Evolutionary conservation across 2,329 filamentous ascomycete genomes (phyloP).

Genomic region (Phialocephala subalpina): DNA sequence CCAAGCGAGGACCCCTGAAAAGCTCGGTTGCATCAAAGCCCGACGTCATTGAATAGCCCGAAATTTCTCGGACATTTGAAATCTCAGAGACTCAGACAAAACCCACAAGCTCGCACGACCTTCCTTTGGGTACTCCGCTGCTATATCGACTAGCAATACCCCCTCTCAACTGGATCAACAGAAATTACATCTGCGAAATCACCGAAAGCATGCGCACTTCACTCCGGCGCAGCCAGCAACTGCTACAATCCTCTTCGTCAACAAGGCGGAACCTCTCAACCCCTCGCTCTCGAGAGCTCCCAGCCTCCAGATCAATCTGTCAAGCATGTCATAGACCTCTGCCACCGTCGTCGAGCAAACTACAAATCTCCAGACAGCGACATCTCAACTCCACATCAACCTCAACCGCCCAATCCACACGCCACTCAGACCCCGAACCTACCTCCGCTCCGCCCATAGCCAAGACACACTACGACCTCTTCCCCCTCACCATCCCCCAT

Average conservation of each 20-base stretch:
- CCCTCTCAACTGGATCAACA: background rate
- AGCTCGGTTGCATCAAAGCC: constrained; percentile 1
- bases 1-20: constrained; percentile 1
- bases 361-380: background rate
- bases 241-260: background rate
- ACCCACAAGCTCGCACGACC: background rate
- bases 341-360: background rate
- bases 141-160: background rate
- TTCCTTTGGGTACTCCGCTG: background rate
- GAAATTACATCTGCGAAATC: background rate
- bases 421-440: background rate
- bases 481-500: constrained; percentile 77
- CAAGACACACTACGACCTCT: constrained; percentile 83
- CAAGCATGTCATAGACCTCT: constrained; percentile 3
- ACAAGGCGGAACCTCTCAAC: background rate
- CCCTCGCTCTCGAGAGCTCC: background rate
- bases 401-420: background rate
- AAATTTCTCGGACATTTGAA: constrained; percentile 10
- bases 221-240: constrained; percentile 9
- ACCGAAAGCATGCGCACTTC: background rate
- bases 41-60: constrained; percentile 5
- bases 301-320: background rate
- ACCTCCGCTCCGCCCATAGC: constrained; percentile 22
- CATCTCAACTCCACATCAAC: constrained; percentile 2
- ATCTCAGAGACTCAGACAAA: constrained; percentile 1